Conservation (phyloP, 1,284 basidiomycete genomes). For the Sanghuangporus baumii region DNA sequence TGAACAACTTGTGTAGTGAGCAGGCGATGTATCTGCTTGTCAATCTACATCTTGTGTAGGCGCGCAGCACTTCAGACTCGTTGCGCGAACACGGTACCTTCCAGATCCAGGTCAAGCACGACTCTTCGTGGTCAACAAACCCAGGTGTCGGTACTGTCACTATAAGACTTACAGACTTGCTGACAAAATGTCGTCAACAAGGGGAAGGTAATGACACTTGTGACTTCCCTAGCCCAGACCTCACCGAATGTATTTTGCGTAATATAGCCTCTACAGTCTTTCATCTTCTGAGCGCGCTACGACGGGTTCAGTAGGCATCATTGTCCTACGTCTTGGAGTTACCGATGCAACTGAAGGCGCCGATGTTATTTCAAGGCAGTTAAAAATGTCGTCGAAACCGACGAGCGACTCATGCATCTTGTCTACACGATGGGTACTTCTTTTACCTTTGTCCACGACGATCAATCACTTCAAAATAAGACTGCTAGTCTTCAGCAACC, state of each 20-base stretch:
- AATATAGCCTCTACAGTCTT: not conserved
- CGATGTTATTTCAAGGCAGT: not conserved
- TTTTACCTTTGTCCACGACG: not conserved
- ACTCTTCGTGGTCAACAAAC: not conserved
- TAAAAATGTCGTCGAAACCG: not conserved
- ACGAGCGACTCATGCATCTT: not conserved
- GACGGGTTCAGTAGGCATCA: not conserved
- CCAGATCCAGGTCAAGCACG: not conserved
- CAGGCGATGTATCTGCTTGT: not conserved
- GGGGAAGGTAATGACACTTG: not conserved
- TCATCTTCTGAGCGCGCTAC: not conserved
- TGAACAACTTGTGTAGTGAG: not conserved
- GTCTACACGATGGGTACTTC: not conserved
- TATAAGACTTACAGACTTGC: not conserved
- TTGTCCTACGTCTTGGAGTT: not conserved
- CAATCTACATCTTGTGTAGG: not conserved
- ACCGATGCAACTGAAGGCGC: not conserved
- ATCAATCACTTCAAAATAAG: not conserved
- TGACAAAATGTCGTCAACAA: not conserved
- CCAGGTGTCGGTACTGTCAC: not conserved
- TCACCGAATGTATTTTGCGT: not conserved
- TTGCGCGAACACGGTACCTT: not conserved
- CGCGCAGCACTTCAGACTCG: not conserved
- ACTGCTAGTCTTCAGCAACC: not conserved
- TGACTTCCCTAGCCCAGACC: no score